phyloP scores from a whole-genome alignment of 2,329 filamentous ascomycete genomes.

The Rachicladosporium sp. region DNA sequence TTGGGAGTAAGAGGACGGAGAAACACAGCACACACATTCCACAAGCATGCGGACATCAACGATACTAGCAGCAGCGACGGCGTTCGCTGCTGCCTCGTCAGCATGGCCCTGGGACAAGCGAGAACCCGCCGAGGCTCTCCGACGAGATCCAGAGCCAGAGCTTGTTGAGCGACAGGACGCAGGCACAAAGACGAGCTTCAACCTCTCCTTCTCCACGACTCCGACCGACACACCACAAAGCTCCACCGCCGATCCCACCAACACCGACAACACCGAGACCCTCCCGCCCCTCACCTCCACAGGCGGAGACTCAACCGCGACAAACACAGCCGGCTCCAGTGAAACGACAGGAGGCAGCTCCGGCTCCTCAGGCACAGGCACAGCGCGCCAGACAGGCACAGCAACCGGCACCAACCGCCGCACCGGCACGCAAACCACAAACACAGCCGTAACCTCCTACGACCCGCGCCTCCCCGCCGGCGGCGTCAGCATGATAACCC shows the following conservation, averaged over 20 bases:
- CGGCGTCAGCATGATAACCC: slow-evolving; percentile 51
- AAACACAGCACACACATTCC: slow-evolving; percentile 1
- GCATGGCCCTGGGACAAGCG: slow-evolving; percentile 17
- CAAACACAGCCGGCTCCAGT: slow-evolving; percentile 3
- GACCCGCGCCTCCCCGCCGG: slow-evolving; percentile 44
- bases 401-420: slow-evolving; percentile 10
- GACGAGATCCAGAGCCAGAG: slow-evolving; percentile 15
- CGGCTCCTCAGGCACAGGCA: too few species aligned
- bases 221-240: neutral
- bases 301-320: slow-evolving; percentile 3
- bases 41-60: slow-evolving; percentile 23
- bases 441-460: slow-evolving; percentile 22
- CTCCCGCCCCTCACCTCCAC: slow-evolving; percentile 9
- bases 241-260: slow-evolving; percentile 6
- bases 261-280: slow-evolving; percentile 15
- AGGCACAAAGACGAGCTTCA: slow-evolving; percentile 9
- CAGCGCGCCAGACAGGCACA: neutral
- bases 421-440: slow-evolving; percentile 5
- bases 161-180: slow-evolving; percentile 17
- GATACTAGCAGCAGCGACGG: slow-evolving; percentile 19
- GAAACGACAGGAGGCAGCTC: slow-evolving; percentile 8
- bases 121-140: slow-evolving; percentile 14
- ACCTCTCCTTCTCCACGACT: slow-evolving; percentile 11
- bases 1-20: too few species aligned
- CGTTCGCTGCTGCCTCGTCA: slow-evolving; percentile 20